Base-by-base conservation (phyloP, 768 basidiomycete species). In the Termitomyces eurrhizus region DNA sequence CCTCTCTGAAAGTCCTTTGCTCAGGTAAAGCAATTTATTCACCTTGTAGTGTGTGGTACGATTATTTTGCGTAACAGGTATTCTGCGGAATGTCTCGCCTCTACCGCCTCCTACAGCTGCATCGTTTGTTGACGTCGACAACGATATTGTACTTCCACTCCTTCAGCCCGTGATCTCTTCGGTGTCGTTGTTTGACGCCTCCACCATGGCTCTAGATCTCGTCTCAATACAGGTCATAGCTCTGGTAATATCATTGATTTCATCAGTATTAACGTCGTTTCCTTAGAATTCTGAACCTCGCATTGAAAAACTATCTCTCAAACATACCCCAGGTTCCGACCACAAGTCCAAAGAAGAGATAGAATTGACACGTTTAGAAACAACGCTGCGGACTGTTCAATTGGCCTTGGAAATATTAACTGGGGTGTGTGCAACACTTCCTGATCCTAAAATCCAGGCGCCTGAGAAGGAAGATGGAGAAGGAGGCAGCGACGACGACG, bases 321-420 rank as follows among this genome's bases (percentile, higher is more conserved):
- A 89, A 69, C 78, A 86, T 62, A 77, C 82, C 0, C 89, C 91
- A 12, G 84, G 88, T 68, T 83, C 86, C 13, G 95, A 95, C 68
- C 87, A 95, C 70, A 89, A 84, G 70, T 82, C 88, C 3, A 68
- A 78, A 1, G 80, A 80, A 14, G 90, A 95, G 68, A 58, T 84
- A 12, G 86, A 89, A 66, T 80, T 97, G 2, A 90, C 92, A 62
- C 76, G 76, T 33, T 75, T 94, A 14, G 95, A 98, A 73, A 75
- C 78, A 16, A 82, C 76, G 57, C 72, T 97, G 56, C 80, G 87
- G 65, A 90, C 89, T 1, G 80, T 92, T 12, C 89, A 90, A 64
- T 80, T 95, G 36, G 85, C 89, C n/a, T 77, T 97, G 32, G 95
- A 98, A 74, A 85, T 97, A 52, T 72, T 97, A 63, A 95, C 93